Conservation (phyloP, 345 rosid species). For the Citrus inodora region DNA sequence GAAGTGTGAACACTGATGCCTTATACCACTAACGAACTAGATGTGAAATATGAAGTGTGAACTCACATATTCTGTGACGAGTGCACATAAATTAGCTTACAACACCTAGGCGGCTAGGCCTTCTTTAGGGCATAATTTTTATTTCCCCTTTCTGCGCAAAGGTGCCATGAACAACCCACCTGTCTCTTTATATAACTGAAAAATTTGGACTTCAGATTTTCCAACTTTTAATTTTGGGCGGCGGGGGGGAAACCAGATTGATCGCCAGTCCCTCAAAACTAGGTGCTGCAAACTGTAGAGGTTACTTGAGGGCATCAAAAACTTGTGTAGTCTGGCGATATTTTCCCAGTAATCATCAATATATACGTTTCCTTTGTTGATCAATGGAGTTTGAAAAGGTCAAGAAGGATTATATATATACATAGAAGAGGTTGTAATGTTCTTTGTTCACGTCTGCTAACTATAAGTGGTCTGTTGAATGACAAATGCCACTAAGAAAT, state of each 20-base stretch:
- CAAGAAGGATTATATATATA: no score
- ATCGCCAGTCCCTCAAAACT: not conserved
- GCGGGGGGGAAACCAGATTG: no score
- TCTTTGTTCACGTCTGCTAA: not conserved
- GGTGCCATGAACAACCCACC: not conserved
- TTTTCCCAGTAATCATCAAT: conserved; percentile 5
- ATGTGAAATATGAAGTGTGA: not conserved
- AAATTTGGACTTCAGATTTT: not conserved
- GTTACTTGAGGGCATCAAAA: not conserved
- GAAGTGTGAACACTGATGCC: conserved; percentile 6
- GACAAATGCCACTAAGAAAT: conserved; percentile 24
- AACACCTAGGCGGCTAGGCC: not conserved
- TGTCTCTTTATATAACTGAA: not conserved
- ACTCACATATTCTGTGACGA: not conserved
- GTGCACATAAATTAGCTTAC: not conserved
- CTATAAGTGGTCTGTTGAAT: conserved; percentile 8
- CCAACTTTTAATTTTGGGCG: not conserved
- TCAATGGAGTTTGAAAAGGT: not conserved
- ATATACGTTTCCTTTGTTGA: not conserved
- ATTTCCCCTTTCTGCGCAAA: not conserved
- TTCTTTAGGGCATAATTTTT: not conserved
- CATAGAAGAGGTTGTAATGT: no score
- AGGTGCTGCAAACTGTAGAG: conserved; percentile 1
- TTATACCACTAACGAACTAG: not conserved
- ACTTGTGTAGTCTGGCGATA: not conserved